phyloP scores from a whole-genome alignment of 2,329 filamentous ascomycete genomes.

The Fusarium pseudograminearum region DNA sequence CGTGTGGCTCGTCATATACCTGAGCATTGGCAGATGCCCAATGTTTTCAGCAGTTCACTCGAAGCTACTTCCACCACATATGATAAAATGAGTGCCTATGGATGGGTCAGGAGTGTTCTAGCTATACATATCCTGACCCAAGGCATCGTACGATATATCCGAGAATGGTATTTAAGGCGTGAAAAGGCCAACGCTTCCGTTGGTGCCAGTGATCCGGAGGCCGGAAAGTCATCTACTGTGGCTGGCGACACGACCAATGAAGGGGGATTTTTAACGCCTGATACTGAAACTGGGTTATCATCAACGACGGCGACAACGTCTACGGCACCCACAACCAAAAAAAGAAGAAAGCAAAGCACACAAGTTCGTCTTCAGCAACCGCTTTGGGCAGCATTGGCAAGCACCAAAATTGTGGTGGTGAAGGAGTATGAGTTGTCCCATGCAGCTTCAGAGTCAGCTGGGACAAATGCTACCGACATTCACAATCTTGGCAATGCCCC shows the following conservation, averaged over 20 bases:
- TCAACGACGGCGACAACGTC: constrained; percentile 45
- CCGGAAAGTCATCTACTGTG: constrained; percentile 62
- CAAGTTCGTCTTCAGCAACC: constrained; percentile 92
- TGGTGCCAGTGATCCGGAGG: constrained; percentile 71
- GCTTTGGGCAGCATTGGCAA: constrained; percentile 92
- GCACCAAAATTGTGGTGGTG: constrained; percentile 95
- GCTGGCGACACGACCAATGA: constrained; percentile 47
- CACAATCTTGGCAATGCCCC: constrained; percentile 82
- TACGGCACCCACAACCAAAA: constrained; percentile 74
- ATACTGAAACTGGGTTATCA: constrained; percentile 59
- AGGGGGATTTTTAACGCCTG: constrained; percentile 63
- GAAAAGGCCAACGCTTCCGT: constrained; percentile 66
- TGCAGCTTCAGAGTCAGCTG: constrained; percentile 77
- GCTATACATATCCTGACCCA: constrained; percentile 82
- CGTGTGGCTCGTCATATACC: constrained; percentile 61
- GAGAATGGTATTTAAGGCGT: constrained; percentile 74
- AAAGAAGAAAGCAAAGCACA: constrained; percentile 89
- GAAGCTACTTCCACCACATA: constrained; percentile 58
- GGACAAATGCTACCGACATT: constrained; percentile 80
- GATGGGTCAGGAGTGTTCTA: constrained; percentile 75
- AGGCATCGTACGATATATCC: constrained; percentile 76
- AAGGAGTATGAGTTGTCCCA: constrained; percentile 90
- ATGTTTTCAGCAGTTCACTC: constrained; percentile 61
- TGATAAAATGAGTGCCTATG: constrained; percentile 70
- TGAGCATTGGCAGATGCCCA: constrained; percentile 59